Evolutionary conservation across 768 basidiomycete genomes (phyloP).

Genomic region (Mycena kentingensis): DNA sequence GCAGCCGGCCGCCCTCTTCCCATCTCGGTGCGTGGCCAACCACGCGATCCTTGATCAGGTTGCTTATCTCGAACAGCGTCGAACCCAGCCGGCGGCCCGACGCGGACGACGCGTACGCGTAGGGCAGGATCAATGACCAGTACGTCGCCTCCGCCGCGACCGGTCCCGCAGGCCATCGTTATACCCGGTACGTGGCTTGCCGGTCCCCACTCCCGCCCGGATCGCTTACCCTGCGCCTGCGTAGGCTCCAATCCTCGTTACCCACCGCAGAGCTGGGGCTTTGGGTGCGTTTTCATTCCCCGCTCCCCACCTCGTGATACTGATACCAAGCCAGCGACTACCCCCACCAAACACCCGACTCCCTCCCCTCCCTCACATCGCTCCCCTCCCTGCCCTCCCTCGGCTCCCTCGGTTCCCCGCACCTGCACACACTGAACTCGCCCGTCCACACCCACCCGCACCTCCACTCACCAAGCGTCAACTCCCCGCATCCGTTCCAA

Average conservation of each 20-base stretch:
- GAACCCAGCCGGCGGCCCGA: conserved; percentile 45
- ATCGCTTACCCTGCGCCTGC: no score
- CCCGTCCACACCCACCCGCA: no score
- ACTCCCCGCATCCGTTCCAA: conserved; percentile 35
- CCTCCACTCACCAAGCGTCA: conserved; percentile 29
- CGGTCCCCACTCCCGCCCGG: no score
- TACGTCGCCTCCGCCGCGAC: conserved; percentile 51
- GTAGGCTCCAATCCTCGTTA: background rate
- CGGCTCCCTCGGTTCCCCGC: conserved; percentile 43
- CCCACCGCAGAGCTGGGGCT: background rate
- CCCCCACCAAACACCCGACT: conserved; percentile 20
- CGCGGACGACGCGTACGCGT: conserved; percentile 55
- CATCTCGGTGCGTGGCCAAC: conserved; percentile 9
- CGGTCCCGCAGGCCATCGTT: conserved; percentile 66
- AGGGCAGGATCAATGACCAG: conserved; percentile 63
- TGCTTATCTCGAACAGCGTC: conserved; percentile 14
- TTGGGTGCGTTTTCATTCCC: background rate
- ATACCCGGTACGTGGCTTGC: conserved; percentile 52
- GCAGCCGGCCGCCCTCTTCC: conserved; percentile 19
- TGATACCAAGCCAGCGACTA: conserved; percentile 4
- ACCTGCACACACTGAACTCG: no score
- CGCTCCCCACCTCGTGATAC: background rate
- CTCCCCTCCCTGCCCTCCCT: conserved; percentile 31
- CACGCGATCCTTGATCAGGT: background rate
- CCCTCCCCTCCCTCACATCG: conserved; percentile 19